Base-by-base conservation (phyloP, 805 yeast genomes). In the Cyberlindnera mississippiensis region DNA sequence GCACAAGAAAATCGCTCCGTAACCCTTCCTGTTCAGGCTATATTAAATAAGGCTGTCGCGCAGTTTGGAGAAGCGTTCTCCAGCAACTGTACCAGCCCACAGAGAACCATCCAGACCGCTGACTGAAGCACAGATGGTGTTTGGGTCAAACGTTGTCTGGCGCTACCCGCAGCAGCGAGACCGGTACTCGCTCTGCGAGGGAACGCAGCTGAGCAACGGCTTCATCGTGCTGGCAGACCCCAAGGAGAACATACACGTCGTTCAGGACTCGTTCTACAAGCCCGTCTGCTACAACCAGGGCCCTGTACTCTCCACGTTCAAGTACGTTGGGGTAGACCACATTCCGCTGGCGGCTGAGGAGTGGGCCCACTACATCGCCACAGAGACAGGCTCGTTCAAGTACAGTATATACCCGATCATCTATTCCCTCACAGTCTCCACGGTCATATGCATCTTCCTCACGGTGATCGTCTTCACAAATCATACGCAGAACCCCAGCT, bases 401-500 rank as follows among this genome's bases (percentile, higher is more conserved):
- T 75, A 74, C 55, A 72, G 83, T 36, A 68, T 82, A 14, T 82
- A 75, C 44, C 80, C 89, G 0, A 69, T 81, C 29, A 64, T 83
- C 1, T 78, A 80, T 55, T 73, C 85, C 0, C 57, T 83, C 16
- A 72, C 86, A 9, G 72, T 80, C 0, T 80, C 83, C 57, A 76
- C 83, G 6, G 82, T 83, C 15, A 73, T 83, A 5, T 74, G 84
- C 3, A 66, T 81, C 60, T 78, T 77, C 48, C 63, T 81, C 18
- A 79, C 89, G 0, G 61, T 85, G 9, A 71, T 82, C 39, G 77
- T 82, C 13, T 72, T 81, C 46, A 75, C 88, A 7, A 81, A 79
- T 55, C 78, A 79, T 39, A 76, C 83, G 10, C 76, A 77, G 40
- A 78, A 73, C 51, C 84, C 87, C 1, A 71, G 85, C 10, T 50